These are phyloP conservation scores for Aspergillus tanneri DNA, from an alignment of 2,329 filamentous ascomycete genomes.

Conservation along the genomic window DNA sequence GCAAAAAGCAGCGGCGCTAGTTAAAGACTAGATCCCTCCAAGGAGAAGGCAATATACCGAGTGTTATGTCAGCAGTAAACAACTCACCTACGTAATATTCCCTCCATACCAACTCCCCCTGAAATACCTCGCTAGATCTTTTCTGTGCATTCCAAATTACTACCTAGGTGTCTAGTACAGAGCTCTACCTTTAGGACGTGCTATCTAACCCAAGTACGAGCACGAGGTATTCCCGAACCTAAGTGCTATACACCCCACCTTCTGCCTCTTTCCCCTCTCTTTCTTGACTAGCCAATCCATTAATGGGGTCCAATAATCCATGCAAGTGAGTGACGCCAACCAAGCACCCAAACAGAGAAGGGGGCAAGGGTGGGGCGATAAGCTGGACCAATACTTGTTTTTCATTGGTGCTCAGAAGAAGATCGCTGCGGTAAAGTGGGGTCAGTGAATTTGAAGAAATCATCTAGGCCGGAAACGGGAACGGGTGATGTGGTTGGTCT, in stretches of 20 bases:
- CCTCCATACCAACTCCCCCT: not conserved
- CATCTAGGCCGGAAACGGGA: conserved; percentile 20
- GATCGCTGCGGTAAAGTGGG: conserved; percentile 21
- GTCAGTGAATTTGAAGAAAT: conserved; percentile 6
- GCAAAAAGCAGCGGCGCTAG: not conserved
- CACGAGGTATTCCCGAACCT: not conserved
- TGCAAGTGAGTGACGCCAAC: not conserved
- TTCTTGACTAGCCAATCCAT: conserved; percentile 4
- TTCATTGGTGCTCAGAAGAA: conserved; percentile 19
- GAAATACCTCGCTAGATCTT: not conserved
- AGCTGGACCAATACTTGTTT: conserved; percentile 7
- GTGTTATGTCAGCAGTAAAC: not conserved
- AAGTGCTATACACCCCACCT: conserved; percentile 1
- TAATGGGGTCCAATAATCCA: conserved; percentile 8
- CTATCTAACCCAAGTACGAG: not conserved
- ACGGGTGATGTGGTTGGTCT: not conserved
- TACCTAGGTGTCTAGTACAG: no score
- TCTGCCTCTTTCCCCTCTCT: conserved; percentile 2
- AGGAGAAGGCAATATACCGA: no score
- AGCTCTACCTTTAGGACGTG: no score
- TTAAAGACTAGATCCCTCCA: not conserved
- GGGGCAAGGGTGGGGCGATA: conserved; percentile 21
- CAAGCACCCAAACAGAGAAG: conserved; percentile 9
- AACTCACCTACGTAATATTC: not conserved
- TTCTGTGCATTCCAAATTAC: no score